phyloP scores from a whole-genome alignment of 176 grass and related monocot genomes.

The Phyllostachys edulis region DNA sequence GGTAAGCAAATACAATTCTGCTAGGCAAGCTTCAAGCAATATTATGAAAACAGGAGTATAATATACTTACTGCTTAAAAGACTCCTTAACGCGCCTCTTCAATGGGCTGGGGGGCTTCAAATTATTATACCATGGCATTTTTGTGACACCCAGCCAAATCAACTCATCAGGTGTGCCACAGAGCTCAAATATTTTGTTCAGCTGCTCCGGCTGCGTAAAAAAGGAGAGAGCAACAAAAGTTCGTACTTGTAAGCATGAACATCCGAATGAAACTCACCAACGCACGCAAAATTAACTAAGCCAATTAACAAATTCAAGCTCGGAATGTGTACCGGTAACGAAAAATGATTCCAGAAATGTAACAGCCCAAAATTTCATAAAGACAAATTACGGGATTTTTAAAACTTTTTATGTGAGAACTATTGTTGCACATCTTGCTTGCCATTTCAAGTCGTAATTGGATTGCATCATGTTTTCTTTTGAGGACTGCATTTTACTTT shows the following conservation, averaged over 20 bases:
- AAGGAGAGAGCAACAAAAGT: not conserved
- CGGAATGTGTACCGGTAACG: not conserved
- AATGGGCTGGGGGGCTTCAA: constrained; percentile 66
- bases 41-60: constrained; percentile 27
- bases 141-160: constrained; percentile 80
- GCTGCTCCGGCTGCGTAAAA: constrained; percentile 68
- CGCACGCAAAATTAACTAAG: not conserved
- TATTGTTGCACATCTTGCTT: too few species aligned
- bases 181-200: constrained; percentile 84
- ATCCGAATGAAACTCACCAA: not conserved
- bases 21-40: constrained; percentile 21
- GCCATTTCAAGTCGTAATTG: too few species aligned
- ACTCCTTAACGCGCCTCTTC: constrained; percentile 75
- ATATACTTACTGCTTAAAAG: constrained; percentile 83
- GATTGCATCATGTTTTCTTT: too few species aligned
- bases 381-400: too few species aligned
- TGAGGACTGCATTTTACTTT: too few species aligned
- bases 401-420: too few species aligned
- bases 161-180: constrained; percentile 89
- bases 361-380: too few species aligned
- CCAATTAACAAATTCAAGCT: not conserved
- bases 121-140: constrained; percentile 97
- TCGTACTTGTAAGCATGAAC: not conserved
- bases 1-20: constrained; percentile 18
- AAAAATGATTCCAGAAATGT: not conserved